Percentiles rank a stretch among this genome's conserved stretches.
Conservation (phyloP, 2,329 filamentous ascomycete genomes). For the Eurotiales sp. region DNA sequence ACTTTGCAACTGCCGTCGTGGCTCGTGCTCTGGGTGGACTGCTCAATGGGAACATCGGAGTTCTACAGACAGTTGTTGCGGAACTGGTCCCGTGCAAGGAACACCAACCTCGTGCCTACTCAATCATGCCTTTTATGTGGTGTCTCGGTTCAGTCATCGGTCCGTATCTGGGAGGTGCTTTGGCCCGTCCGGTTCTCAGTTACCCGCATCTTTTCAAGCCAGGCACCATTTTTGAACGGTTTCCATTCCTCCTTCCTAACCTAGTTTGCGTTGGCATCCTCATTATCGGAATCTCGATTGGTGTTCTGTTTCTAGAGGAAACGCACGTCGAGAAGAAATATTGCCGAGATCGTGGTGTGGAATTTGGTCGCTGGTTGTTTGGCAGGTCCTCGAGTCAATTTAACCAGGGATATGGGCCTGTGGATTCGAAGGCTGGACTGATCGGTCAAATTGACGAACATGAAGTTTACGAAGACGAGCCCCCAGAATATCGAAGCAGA, state of each 20-base stretch:
- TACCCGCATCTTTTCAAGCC: slow-evolving; percentile 70
- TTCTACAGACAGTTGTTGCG: slow-evolving; percentile 90
- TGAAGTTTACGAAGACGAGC: slow-evolving; percentile 59
- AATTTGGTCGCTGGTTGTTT: slow-evolving; percentile 69
- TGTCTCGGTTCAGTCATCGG: slow-evolving; percentile 94
- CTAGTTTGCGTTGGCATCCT: slow-evolving; percentile 82
- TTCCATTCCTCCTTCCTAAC: slow-evolving; percentile 88
- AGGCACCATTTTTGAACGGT: slow-evolving; percentile 76
- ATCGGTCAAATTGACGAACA: slow-evolving; percentile 55
- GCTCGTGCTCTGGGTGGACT: slow-evolving; percentile 86
- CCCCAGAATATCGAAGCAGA: slow-evolving; percentile 65
- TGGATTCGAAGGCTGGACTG: slow-evolving; percentile 14
- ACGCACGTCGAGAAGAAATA: slow-evolving; percentile 81
- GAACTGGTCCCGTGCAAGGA: slow-evolving; percentile 91
- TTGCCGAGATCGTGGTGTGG: slow-evolving; percentile 69
- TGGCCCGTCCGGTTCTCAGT: slow-evolving; percentile 80
- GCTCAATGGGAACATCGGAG: slow-evolving; percentile 93
- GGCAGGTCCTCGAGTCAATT: slow-evolving; percentile 26
- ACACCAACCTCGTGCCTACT: slow-evolving; percentile 90
- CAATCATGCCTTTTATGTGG: slow-evolving; percentile 98
- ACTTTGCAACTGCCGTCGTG: slow-evolving; percentile 74
- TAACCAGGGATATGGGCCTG: slow-evolving; percentile 23
- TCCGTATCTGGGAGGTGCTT: slow-evolving; percentile 81
- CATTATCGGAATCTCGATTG: slow-evolving; percentile 69
- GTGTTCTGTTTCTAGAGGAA: slow-evolving; percentile 86